Evolutionary conservation across 768 basidiomycete genomes (phyloP), one percentile per base, ranked within the genome.

Genomic region (Calocybe gangraenosa): DNA sequence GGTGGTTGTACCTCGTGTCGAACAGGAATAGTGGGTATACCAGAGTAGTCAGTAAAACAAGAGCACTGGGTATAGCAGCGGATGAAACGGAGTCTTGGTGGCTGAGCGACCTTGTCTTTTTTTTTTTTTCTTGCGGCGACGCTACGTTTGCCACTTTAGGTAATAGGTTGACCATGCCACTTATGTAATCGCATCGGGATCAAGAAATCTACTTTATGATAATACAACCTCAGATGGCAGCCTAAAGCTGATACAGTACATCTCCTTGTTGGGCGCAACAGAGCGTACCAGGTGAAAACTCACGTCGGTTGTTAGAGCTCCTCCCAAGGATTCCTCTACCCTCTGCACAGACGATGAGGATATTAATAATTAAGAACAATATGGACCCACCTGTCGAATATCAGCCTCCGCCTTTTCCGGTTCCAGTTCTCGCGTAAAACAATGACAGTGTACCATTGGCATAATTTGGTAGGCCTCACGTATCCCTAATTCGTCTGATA

Each of bases 361-460:
- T 36, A 39, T 50, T 47, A 48, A 18, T 30, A 46, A 37, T 39
- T 44, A 23, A 19, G 33, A 43, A 41, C 14, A 17, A 25, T 15
- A 34, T 7, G 18, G 31, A 64, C 85, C 50, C 58, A 94, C 95
- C 78, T 82, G 64, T 48, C 73, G 75, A 58, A 98, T 92, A 63
- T 99, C 94, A 42, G 52, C 63, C 60, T 84, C 75, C 3, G 92
- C 92, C 40, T 67, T 71, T 15, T 75, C 75, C 30, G 62, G 65
- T 32, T 90, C 90, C 17, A 82, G 53, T 63, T 93, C 91, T 43
- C 90, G 81, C 21, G 93, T 92, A 66, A 99, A 99, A 67, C 94
- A 97, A 63, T 99, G 85, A 53, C 91, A 94, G 60, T 99, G 96
- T 13, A 99, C 74, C 75, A 91, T 80, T 1, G 96, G 95, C 84